Evolutionary conservation across 169 alveolate genomes (phyloP).

Genomic region (Nephromyces sp.): DNA sequence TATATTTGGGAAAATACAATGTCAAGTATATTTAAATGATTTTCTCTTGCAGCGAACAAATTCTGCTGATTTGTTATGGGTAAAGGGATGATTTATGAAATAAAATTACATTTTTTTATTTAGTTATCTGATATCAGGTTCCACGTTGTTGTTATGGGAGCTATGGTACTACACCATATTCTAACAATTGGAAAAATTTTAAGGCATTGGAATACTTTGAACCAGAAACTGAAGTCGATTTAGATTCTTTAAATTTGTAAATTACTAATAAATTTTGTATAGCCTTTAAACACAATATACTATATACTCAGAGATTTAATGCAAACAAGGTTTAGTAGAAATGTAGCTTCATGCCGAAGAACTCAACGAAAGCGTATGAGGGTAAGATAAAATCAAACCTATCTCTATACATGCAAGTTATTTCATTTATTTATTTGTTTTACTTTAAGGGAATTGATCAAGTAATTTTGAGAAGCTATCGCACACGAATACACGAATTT

Average conservation of each 20-base stretch:
- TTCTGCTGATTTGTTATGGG: neutral
- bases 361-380: neutral
- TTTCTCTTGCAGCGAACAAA: neutral
- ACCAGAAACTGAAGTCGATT: neutral
- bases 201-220: neutral
- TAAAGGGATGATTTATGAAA: neutral
- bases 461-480: neutral
- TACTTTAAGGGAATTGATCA: neutral
- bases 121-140: neutral
- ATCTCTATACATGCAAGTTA: neutral
- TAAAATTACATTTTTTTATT: neutral
- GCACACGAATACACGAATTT: neutral
- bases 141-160: neutral
- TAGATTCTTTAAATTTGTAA: neutral
- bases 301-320: neutral
- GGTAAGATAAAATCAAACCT: neutral
- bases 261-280: no score
- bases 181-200: neutral
- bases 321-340: neutral
- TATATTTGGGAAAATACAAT: neutral
- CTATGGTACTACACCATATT: neutral
- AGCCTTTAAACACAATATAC: no score
- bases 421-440: neutral
- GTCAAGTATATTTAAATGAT: neutral
- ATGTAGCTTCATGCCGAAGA: neutral